Percentiles rank a stretch among this genome's conserved stretches.
phyloP scores from a whole-genome alignment of 192 early-diverging fungal genomes.

The Chytriomyces sp. region DNA sequence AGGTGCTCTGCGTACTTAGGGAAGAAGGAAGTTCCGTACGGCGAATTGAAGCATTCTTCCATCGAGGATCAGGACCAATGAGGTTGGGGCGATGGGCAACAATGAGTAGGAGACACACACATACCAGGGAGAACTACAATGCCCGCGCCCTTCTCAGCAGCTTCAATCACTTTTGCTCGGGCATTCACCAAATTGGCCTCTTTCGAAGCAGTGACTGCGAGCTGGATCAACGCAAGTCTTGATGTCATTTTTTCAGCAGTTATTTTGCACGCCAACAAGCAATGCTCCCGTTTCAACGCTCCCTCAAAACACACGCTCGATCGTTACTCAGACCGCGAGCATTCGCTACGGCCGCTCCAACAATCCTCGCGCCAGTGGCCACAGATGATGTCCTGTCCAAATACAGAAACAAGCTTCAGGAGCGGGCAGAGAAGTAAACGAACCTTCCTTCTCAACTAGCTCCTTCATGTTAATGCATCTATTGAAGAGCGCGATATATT shows the following conservation, averaged over 20 bases:
- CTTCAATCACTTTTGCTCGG: slow-evolving; percentile 79
- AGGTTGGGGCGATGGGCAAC: neutral
- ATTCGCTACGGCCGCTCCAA: neutral
- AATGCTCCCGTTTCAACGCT: no score
- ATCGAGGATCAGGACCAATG: slow-evolving; percentile 16
- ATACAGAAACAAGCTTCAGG: slow-evolving; percentile 69
- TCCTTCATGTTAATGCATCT: neutral
- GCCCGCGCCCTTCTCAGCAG: slow-evolving; percentile 79
- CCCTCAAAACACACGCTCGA: no score
- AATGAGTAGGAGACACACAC: neutral
- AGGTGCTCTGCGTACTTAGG: slow-evolving; percentile 87
- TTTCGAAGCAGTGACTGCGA: slow-evolving; percentile 78
- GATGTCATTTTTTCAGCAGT: neutral
- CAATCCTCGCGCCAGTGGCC: neutral
- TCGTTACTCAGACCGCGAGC: no score
- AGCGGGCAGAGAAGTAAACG: slow-evolving; percentile 57
- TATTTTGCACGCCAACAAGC: neutral
- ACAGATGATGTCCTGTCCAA: slow-evolving; percentile 42
- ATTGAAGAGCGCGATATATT: no score
- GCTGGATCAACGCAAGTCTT: slow-evolving; percentile 65
- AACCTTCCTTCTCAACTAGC: neutral
- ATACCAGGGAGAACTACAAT: slow-evolving; percentile 90
- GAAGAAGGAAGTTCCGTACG: slow-evolving; percentile 93
- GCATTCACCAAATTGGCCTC: slow-evolving; percentile 79
- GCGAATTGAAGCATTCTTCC: slow-evolving; percentile 97